Percentiles rank a stretch among this genome's conserved stretches.
Conservation (phyloP, 768 basidiomycete genomes). For the Ephemerocybe angulata region DNA sequence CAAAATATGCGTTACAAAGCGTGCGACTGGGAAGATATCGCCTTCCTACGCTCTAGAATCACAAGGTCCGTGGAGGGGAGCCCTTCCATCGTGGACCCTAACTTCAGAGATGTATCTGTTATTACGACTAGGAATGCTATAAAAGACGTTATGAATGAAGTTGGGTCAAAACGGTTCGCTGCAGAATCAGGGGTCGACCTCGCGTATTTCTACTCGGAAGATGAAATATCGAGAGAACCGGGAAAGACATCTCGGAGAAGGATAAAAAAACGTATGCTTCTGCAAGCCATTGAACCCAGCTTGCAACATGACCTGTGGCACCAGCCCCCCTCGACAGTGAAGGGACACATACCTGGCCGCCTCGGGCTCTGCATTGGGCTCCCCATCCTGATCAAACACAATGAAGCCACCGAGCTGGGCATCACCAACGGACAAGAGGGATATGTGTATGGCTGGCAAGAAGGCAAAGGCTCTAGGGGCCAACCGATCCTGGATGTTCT, state of each 20-base stretch:
- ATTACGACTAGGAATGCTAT: conserved; percentile 35
- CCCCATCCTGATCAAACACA: conserved; percentile 30
- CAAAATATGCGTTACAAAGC: conserved; percentile 31
- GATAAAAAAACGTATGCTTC: no score
- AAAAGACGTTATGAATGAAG: conserved; percentile 34
- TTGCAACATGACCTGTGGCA: conserved; percentile 9
- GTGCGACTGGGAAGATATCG: conserved; percentile 23
- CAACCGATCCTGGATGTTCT: no score
- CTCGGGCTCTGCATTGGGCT: conserved; percentile 27
- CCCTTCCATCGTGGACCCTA: neutral
- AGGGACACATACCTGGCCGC: conserved; percentile 21
- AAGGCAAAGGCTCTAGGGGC: no score
- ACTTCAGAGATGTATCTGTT: conserved; percentile 32
- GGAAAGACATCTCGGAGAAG: no score
- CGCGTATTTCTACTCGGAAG: no score
- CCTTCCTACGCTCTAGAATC: no score
- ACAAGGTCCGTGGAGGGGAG: no score
- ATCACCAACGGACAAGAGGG: conserved; percentile 35
- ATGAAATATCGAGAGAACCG: no score
- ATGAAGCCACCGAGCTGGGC: conserved; percentile 30
- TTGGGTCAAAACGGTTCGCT: conserved; percentile 1
- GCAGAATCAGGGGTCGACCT: neutral
- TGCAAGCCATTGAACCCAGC: neutral
- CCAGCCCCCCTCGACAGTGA: conserved; percentile 9
- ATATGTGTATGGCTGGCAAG: conserved; percentile 23